Evolutionary conservation across 2,329 filamentous ascomycete species (phyloP), one percentile per base, ranked within the genome.

Genomic region (Beauveria pseudobassiana): DNA sequence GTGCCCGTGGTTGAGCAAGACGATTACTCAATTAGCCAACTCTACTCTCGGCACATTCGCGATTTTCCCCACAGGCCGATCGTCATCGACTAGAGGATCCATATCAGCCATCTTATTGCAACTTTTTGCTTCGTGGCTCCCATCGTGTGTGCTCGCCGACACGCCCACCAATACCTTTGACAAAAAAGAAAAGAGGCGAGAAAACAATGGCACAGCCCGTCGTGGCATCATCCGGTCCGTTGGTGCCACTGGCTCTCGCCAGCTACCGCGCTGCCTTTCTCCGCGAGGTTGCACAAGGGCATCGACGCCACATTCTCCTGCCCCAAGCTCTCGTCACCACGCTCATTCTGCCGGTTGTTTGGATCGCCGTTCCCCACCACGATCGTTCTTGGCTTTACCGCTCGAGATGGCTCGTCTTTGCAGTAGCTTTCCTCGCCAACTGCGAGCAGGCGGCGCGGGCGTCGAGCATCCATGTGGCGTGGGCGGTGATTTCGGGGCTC

Each of bases 331-430:
- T 85, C 7, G 63, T 83, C 24, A 79, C 77, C 3, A 68, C 76
- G 30, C 74, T 81, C 50, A 53, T 84, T 48, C 60, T 87, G 2
- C 81, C 82, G 0, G 70, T 78, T 1, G 64, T 83, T 3, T 88
- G 85, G 70, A 76, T 87, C 16, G 72, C 79, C 54, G 75, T 87
- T 63, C 82, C 83, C 1, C 83, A 87, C 66, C 74, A 70, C 38
- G 71, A 74, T 2, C 74, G 78, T 9, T 77, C 77, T 5, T 82
- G 79, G 79, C 66, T 85, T 12, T 82, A 82, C 65, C 73, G 67
- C 9, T 75, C 77, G 38, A 67, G 74, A 55, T 86, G 81, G 78
- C 70, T 78, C 14, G 75, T 87, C 22, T 71, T 82, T 60, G 75
- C 72, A 8, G 67, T 74, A 9, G 72, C 81, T 40, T 59, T 77